Conservation (phyloP, 2,329 filamentous ascomycete species). For the Pyrenochaeta sp. region DNA sequence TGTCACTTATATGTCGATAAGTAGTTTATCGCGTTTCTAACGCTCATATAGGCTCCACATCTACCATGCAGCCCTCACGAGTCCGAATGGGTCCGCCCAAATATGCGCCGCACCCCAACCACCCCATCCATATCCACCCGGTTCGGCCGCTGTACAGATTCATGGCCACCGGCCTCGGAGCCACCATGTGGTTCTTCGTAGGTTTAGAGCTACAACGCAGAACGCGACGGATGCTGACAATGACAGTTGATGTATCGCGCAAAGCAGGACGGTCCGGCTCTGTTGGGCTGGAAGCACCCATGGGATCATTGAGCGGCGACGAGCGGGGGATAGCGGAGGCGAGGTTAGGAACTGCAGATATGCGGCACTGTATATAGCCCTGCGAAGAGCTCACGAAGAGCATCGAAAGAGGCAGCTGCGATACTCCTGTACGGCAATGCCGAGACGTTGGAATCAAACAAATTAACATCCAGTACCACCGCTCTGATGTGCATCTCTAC, state of each 20-base stretch:
- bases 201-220: conserved; percentile 46
- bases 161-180: conserved; percentile 84
- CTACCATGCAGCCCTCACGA: conserved; percentile 38
- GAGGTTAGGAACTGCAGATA: background rate
- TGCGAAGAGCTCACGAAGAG: background rate
- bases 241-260: conserved; percentile 90
- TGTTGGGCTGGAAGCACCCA: conserved; percentile 91
- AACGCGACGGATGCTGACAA: conserved; percentile 27
- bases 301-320: conserved; percentile 45
- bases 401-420: conserved; percentile 9
- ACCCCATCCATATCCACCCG: conserved; percentile 67
- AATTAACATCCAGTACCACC: background rate
- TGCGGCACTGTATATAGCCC: conserved; percentile 23
- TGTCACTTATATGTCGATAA: background rate
- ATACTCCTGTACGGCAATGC: conserved; percentile 20
- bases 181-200: conserved; percentile 99
- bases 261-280: conserved; percentile 91
- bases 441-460: conserved; percentile 23
- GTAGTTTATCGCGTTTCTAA: conserved; percentile 9
- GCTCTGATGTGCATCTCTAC: background rate
- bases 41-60: conserved; percentile 24
- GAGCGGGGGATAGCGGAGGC: background rate
- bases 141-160: conserved; percentile 80
- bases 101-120: conserved; percentile 52
- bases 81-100: conserved; percentile 49